Conservation (phyloP, 345 rosid species). For the Eucalyptus globulus region DNA sequence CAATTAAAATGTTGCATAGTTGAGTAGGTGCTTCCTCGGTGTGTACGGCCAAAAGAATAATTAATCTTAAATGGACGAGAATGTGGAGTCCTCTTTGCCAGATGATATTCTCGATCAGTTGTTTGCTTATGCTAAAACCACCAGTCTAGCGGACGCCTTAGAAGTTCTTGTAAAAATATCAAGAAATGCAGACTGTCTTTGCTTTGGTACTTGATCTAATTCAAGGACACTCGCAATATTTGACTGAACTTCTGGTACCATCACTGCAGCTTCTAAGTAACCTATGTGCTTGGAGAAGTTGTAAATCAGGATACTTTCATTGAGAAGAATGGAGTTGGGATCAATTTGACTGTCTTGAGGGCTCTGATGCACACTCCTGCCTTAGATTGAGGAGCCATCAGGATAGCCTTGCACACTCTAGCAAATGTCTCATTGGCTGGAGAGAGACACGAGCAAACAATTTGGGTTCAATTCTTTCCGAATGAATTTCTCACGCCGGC, state of each 20-base stretch:
- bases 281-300: constrained; percentile 57
- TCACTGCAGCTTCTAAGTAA: constrained; percentile 57
- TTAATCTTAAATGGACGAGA: too few species aligned
- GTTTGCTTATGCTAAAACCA: too few species aligned
- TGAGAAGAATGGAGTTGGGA: constrained; percentile 16
- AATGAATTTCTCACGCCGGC: constrained; percentile 29
- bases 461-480: constrained; percentile 45
- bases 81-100: too few species aligned
- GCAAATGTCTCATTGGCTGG: constrained; percentile 69
- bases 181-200: constrained; percentile 18
- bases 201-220: constrained; percentile 25
- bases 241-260: constrained; percentile 11
- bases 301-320: constrained; percentile 43
- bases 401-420: constrained; percentile 44
- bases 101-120: too few species aligned
- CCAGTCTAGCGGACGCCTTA: constrained; percentile 10
- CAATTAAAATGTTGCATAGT: too few species aligned
- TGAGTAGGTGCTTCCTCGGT: too few species aligned
- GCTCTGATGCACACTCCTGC: neutral
- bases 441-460: neutral
- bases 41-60: too few species aligned
- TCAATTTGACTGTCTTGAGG: constrained; percentile 11
- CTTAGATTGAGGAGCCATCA: constrained; percentile 25
- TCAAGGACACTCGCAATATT: constrained; percentile 12
- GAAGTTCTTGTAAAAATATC: constrained; percentile 32